Evolutionary conservation across 257 asterid species (phyloP).

Genomic region (Apocynum venetum): DNA sequence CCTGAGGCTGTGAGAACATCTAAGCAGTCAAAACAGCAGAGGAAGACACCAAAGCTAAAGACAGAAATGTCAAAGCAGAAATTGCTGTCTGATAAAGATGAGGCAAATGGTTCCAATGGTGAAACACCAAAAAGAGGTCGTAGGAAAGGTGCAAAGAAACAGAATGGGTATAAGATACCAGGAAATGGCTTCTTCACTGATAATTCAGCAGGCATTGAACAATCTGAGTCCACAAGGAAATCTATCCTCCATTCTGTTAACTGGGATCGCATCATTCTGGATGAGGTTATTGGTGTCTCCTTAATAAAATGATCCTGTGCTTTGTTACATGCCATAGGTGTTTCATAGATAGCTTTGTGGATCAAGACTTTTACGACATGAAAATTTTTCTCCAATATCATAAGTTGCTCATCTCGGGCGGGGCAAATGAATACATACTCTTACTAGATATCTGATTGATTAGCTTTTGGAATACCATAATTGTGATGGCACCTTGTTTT

Average conservation of each 20-base stretch:
- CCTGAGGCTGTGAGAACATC: constrained; percentile 67
- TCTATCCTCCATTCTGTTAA: constrained; percentile 70
- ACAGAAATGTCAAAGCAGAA: constrained; percentile 23
- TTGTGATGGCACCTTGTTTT: background rate
- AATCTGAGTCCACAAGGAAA: constrained; percentile 30
- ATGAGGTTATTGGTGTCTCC: constrained; percentile 56
- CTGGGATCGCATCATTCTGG: constrained; percentile 87
- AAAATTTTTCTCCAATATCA: background rate
- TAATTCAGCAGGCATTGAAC: constrained; percentile 29
- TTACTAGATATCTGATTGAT: background rate
- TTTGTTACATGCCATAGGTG: background rate
- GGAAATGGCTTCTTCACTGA: constrained; percentile 30
- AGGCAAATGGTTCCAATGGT: constrained; percentile 25
- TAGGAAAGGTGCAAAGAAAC: constrained; percentile 25
- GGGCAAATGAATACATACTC: background rate
- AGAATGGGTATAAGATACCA: constrained; percentile 25
- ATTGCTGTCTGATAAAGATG: constrained; percentile 24
- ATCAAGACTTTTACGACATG: background rate
- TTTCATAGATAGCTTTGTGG: constrained; percentile 1
- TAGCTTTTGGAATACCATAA: background rate
- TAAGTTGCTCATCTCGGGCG: background rate
- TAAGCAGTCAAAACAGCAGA: constrained; percentile 82
- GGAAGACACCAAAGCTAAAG: constrained; percentile 33
- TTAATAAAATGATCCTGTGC: background rate
- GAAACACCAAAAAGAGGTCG: constrained; percentile 22